A percentile compares a stretch with the other conserved stretches of the same genome.
phyloP scores from a whole-genome alignment of 2,329 filamentous ascomycete species.

The Penicillium sp. region DNA sequence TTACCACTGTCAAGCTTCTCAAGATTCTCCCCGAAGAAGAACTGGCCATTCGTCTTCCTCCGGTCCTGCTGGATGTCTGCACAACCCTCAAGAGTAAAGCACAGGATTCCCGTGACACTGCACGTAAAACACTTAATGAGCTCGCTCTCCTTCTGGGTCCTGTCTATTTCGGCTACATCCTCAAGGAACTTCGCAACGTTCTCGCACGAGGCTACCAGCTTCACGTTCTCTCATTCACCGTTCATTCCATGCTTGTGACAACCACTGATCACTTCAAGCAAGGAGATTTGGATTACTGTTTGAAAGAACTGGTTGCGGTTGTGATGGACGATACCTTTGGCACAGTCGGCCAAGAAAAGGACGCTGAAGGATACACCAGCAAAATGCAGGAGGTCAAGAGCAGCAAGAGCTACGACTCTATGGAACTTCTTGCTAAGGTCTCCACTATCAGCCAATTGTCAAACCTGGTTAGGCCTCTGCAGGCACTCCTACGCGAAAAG shows the following conservation, averaged over 20 bases:
- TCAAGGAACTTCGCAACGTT: constrained; percentile 83
- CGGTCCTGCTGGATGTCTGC: constrained; percentile 85
- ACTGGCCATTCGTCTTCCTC: constrained; percentile 71
- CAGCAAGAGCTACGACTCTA: constrained; percentile 96
- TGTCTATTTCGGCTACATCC: constrained; percentile 82
- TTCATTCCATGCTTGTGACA: constrained; percentile 83
- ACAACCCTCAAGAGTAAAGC: constrained; percentile 88
- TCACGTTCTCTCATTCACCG: constrained; percentile 90
- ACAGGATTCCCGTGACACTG: constrained; percentile 85
- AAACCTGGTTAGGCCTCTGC: constrained; percentile 74
- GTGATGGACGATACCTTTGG: constrained; percentile 99
- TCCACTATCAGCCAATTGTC: constrained; percentile 72
- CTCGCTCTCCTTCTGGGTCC: constrained; percentile 79
- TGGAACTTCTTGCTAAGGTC: constrained; percentile 85
- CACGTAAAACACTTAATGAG: constrained; percentile 80
- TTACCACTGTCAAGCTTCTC: constrained; percentile 84
- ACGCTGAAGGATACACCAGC: constrained; percentile 90
- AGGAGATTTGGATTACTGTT: constrained; percentile 86
- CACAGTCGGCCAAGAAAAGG: constrained; percentile 87
- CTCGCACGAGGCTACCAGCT: constrained; percentile 85
- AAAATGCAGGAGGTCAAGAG: constrained; percentile 98
- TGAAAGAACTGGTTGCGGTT: constrained; percentile 72
- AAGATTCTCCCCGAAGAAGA: constrained; percentile 72
- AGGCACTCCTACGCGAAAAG: constrained; percentile 75
- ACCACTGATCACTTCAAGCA: constrained; percentile 70